These are phyloP conservation scores for Coleophoma eucalyptorum DNA, from an alignment of 2,329 filamentous ascomycete species.

Conservation along the genomic window DNA sequence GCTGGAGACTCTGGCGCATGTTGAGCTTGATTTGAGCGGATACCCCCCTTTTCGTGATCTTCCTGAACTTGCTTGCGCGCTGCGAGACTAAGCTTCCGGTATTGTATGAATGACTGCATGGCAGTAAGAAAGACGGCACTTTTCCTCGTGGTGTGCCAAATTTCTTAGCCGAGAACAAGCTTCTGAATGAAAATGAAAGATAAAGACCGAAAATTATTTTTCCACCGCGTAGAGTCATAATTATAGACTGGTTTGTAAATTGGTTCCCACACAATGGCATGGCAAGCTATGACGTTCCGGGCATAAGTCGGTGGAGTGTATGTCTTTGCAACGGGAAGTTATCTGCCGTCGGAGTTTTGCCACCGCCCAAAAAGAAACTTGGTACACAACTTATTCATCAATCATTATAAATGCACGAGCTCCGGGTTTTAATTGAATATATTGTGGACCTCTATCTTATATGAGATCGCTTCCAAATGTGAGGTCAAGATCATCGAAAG, in stretches of 20 bases:
- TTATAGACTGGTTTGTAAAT: not conserved
- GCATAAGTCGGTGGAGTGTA: not conserved
- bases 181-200: not conserved
- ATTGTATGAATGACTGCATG: conserved; percentile 2
- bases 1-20: not conserved
- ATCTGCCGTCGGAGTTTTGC: not conserved
- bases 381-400: not conserved
- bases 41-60: not conserved
- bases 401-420: too few relatives aligned
- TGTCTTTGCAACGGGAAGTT: not conserved
- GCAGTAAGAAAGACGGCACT: not conserved
- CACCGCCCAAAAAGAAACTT: not conserved
- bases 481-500: conserved; percentile 6
- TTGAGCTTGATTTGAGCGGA: not conserved
- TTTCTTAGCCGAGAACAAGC: not conserved
- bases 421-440: too few relatives aligned
- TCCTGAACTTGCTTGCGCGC: not conserved
- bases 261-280: too few relatives aligned
- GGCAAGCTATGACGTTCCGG: not conserved
- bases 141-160: not conserved
- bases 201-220: not conserved
- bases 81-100: not conserved
- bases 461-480: not conserved
- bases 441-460: not conserved
- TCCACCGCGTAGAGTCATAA: not conserved